A percentile compares a stretch with the other conserved stretches of the same genome.
These are phyloP conservation scores for Smittium mucronatum DNA, from an alignment of 371 early-diverging fungal species.

Conservation along the genomic window DNA sequence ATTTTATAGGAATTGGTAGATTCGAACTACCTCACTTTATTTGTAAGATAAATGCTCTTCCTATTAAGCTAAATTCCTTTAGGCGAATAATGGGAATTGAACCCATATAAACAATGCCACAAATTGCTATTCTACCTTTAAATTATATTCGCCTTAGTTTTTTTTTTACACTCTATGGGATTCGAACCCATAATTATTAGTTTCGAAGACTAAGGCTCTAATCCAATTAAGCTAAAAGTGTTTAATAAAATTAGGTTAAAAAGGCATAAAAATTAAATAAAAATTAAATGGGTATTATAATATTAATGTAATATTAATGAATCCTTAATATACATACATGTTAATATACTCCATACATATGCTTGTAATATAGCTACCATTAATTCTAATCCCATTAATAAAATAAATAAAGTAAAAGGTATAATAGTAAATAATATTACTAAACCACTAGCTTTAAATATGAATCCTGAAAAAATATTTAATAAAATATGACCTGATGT, in stretches of 20 bases:
- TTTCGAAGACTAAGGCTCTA: conserved; percentile 14
- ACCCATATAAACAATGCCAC: conserved; percentile 28
- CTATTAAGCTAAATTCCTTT: conserved; percentile 29
- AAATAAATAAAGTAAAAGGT: conserved; percentile 30
- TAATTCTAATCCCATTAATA: conserved; percentile 35
- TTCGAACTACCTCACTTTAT: conserved; percentile 31
- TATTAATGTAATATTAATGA: conserved; percentile 36
- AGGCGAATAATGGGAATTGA: conserved; percentile 25
- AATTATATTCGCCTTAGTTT: conserved; percentile 14
- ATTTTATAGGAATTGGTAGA: conserved; percentile 31
- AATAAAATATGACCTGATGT: conserved; percentile 36
- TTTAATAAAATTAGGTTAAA: conserved; percentile 24
- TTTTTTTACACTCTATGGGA: conserved; percentile 13
- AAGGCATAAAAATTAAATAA: conserved; percentile 23
- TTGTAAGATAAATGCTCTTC: conserved; percentile 21
- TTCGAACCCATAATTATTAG: conserved; percentile 13
- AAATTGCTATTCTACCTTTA: conserved; percentile 20
- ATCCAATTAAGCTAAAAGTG: conserved; percentile 14
- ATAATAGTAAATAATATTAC: conserved; percentile 34
- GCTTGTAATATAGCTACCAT: conserved; percentile 34
- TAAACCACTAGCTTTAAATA: conserved; percentile 29
- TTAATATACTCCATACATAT: conserved; percentile 35
- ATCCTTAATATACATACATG: conserved; percentile 35
- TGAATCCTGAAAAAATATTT: conserved; percentile 36
- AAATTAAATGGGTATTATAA: conserved; percentile 14